Base-by-base conservation (phyloP, 257 asterid species). In the Ophiorrhiza pumila region DNA sequence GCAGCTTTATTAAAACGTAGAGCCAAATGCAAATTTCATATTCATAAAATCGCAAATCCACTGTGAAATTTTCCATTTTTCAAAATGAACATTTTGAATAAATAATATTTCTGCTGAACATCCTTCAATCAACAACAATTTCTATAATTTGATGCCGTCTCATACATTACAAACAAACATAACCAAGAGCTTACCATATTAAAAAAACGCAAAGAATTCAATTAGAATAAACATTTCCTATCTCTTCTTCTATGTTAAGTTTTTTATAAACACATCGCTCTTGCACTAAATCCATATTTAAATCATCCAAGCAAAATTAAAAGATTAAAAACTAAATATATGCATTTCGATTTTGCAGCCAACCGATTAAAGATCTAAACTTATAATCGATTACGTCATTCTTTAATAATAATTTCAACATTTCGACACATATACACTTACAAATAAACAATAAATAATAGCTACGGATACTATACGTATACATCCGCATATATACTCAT, bases 371-470 rank as follows among this genome's bases (percentile, higher is more conserved):
- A 71, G 60, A 58, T 42, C 58, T 53, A 18, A 31, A 29, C 45
- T 18, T 46, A 75, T 59, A 61, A 69, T 59, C 55, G 52, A 25
- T 31, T 22, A 55, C n/a, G 39, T 41, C 55, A 63, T 57, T 23
- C 39, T 23, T 32, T 4, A 0, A 20, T 10, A 20, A 50, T 50
- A 20, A 32, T 6, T 11, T 32, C n/a, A n/a, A 31, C 18, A 56
- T 5, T 34, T 14, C 14, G 32, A 7, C 11, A 32, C 12, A 32
- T 15, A 9, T 2, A 32, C 22, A 39, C 18, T 31, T 0, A 39
- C 7, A 60, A 32, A 31, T 17, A 35, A 12, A 60, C 43, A 34
- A 14, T 17, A 32, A 14, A 32, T 5, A 8, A 25, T 25, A 25
- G 2, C 23, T 56, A 56, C 34, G 7, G 0, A 60, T 5, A 60